Evolutionary conservation across 768 basidiomycete species (phyloP), one percentile per base, ranked within the genome.

Genomic region (Xerocomellus intermedius): DNA sequence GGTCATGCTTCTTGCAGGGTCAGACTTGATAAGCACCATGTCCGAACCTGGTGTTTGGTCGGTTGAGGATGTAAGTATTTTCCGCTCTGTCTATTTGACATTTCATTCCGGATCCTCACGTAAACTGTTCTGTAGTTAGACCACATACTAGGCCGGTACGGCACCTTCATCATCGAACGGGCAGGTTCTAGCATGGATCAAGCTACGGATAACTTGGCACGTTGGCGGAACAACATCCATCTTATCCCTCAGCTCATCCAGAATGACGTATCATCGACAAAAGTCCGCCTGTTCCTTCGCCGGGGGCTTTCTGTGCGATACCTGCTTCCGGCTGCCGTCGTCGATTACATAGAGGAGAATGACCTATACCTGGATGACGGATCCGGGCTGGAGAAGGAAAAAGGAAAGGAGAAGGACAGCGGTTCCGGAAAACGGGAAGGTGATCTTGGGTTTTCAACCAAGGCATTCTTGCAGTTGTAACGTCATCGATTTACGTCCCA

Each of bases 21-120:
- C 91, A 12, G 97, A 99, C 74, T 79, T 99, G 64, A 98, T 98
- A 72, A 86, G 91, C 65, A 97, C 94, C 26, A 98, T 99, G 88
- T 91, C 91, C 61, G 94, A 98, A 75, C 97, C 97, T 26, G 96
- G 97, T 17, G 96, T 99, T 36, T 99, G 97, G 97, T 85, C 87
- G 52, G 87, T 94, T 65, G 79, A 84, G 56, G 97, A 99, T 80
- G 94, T 96, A 74, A 69, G 93, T 81, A 42, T 56, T 46, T 45
- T 42, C 48, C 46, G 7, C 49, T 19, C 32, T 5, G 10, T 55
- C 37, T n/a, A 36, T 52, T 16, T 57, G 39, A 48, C 14, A 43
- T 49, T 44, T 48, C 49, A 53, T 61, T 55, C 49, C 51, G 52
- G 26, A 50, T 51, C 22, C 56, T 68, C 54, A 52, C 42, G 30